phyloP scores from a whole-genome alignment of 225 moss, liverwort and hornwort genomes.

The Antitrichia curtipendula region DNA sequence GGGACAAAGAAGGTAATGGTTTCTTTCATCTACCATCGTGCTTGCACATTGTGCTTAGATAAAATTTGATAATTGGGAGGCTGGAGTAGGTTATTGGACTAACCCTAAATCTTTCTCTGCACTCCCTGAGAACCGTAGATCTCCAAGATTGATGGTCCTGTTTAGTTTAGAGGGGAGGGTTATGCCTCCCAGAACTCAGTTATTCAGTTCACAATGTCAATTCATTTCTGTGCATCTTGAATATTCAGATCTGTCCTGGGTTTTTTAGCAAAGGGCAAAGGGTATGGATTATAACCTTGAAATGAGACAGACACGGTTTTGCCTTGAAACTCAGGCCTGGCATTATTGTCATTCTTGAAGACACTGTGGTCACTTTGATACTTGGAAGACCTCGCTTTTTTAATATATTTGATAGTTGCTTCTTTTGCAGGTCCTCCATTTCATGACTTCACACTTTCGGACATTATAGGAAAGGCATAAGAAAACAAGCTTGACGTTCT shows the following conservation, averaged over 20 bases:
- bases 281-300: neutral
- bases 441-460: slow-evolving; percentile 75
- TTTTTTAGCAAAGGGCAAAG: no score
- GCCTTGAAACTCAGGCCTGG: neutral
- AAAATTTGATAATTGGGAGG: neutral
- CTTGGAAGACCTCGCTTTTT: neutral
- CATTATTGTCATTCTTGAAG: neutral
- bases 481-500: neutral
- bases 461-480: slow-evolving; percentile 45
- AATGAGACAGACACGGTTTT: neutral
- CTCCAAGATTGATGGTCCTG: neutral
- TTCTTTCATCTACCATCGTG: neutral
- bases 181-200: neutral
- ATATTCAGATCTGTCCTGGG: neutral
- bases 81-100: neutral
- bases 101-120: neutral
- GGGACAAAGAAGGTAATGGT: slow-evolving; percentile 61
- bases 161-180: neutral
- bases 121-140: neutral
- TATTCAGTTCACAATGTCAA: neutral
- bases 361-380: neutral
- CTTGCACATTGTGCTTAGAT: neutral
- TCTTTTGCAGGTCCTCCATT: slow-evolving; percentile 71
- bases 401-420: neutral
- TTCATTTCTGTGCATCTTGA: neutral